phyloP scores from a whole-genome alignment of 2,329 filamentous ascomycete genomes.

The Knoxdaviesia proteae region DNA sequence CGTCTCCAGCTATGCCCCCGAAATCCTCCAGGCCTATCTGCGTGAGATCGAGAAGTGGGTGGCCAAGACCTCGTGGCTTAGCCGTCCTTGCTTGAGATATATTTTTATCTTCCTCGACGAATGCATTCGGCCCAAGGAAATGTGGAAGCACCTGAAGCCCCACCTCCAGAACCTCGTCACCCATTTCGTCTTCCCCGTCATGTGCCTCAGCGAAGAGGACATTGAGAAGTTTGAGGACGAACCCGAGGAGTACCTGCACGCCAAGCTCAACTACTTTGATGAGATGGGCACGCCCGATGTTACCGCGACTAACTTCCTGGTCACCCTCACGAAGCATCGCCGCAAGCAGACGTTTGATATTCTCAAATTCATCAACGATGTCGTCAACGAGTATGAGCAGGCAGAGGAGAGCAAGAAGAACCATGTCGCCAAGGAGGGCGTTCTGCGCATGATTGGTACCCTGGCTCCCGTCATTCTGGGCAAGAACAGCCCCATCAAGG shows the following conservation, averaged over 20 bases:
- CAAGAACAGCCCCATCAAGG: conserved; percentile 95
- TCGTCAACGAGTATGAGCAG: conserved; percentile 81
- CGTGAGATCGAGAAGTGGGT: conserved; percentile 96
- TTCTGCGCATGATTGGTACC: conserved; percentile 90
- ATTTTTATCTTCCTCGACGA: conserved; percentile 92
- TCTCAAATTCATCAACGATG: conserved; percentile 80
- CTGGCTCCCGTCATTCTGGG: conserved; percentile 82
- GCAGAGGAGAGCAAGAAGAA: conserved; percentile 78
- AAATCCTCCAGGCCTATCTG: conserved; percentile 89
- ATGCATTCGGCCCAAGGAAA: conserved; percentile 89
- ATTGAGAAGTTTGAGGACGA: conserved; percentile 86
- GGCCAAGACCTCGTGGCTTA: conserved; percentile 81
- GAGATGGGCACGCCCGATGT: conserved; percentile 91
- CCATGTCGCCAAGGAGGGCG: conserved; percentile 88
- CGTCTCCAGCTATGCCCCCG: conserved; percentile 75
- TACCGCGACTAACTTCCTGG: conserved; percentile 87
- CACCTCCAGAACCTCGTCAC: conserved; percentile 85
- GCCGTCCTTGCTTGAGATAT: conserved; percentile 81
- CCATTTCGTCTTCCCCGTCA: conserved; percentile 85
- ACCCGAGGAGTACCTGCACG: conserved; percentile 88
- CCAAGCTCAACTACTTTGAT: conserved; percentile 95
- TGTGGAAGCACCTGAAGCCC: conserved; percentile 85
- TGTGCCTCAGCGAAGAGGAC: conserved; percentile 83
- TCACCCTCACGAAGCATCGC: conserved; percentile 80
- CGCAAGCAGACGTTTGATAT: conserved; percentile 94